These are phyloP conservation scores for Stephanodiscus minutulus DNA, from an alignment of 108 stramenopile genomes.

Conservation along the genomic window DNA sequence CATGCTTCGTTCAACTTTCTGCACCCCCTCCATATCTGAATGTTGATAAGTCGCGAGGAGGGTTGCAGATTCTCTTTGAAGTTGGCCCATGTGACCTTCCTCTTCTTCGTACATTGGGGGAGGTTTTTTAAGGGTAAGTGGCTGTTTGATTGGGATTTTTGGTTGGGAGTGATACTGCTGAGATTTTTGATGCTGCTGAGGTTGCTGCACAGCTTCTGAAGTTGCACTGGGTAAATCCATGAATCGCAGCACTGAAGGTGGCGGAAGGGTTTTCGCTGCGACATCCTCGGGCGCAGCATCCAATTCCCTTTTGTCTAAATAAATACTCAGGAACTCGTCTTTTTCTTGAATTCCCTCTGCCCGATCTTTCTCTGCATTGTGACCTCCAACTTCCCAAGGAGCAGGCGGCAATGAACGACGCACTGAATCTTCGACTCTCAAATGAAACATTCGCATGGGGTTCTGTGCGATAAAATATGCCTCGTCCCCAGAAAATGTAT, in stretches of 20 bases:
- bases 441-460: conserved; percentile 32
- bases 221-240: conserved; percentile 21
- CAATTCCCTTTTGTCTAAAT: conserved; percentile 13
- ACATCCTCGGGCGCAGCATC: conserved; percentile 11
- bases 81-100: conserved; percentile 52
- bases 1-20: conserved; percentile 80
- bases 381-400: conserved; percentile 46
- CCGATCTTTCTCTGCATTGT: conserved; percentile 32
- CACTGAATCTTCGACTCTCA: background rate
- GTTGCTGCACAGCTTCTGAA: background rate
- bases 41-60: conserved; percentile 60
- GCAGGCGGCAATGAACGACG: conserved; percentile 34
- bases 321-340: conserved; percentile 42
- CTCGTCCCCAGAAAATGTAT: conserved; percentile 15
- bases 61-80: conserved; percentile 67
- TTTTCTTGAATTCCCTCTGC: conserved; percentile 33
- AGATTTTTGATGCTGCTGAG: conserved; percentile 2
- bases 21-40: conserved; percentile 76
- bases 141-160: background rate
- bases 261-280: conserved; percentile 14
- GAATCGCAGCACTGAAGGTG: conserved; percentile 28
- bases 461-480: conserved; percentile 36
- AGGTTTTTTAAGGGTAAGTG: background rate
- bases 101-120: conserved; percentile 24
- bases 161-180: background rate